A percentile compares a stretch with the other conserved stretches of the same genome.
Conservation (phyloP, 192 early-diverging fungal genomes). For the Diversispora eburnea region DNA sequence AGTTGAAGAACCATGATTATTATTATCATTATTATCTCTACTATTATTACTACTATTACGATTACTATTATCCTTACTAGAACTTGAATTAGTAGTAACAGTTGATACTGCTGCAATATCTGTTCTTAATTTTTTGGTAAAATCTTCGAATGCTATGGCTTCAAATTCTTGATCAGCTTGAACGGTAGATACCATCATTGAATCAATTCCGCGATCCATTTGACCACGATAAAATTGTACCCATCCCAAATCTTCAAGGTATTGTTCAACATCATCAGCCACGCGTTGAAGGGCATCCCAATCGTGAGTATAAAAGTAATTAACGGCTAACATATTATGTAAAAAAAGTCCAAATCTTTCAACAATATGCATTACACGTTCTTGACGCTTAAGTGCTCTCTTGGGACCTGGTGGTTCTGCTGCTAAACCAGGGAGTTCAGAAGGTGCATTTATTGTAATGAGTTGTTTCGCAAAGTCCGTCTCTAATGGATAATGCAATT, state of each 20-base stretch:
- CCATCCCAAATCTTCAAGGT: slow-evolving; percentile 28
- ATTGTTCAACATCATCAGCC: slow-evolving; percentile 26
- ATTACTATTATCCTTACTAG: slow-evolving; percentile 9
- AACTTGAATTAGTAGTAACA: slow-evolving; percentile 5
- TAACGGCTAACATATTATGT: slow-evolving; percentile 27
- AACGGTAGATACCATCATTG: slow-evolving; percentile 23
- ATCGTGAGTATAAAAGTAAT: slow-evolving; percentile 28
- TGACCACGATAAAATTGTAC: slow-evolving; percentile 31
- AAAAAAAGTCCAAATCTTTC: slow-evolving; percentile 26
- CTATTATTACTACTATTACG: not conserved
- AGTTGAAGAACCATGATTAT: not conserved
- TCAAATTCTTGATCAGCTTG: slow-evolving; percentile 29
- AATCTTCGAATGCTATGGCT: slow-evolving; percentile 25
- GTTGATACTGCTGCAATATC: slow-evolving; percentile 25
- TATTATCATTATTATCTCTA: not conserved
- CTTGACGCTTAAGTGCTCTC: slow-evolving; percentile 13
- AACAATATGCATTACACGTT: slow-evolving; percentile 23
- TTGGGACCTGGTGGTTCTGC: slow-evolving; percentile 18
- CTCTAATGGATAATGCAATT: slow-evolving; percentile 24
- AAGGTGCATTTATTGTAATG: slow-evolving; percentile 17
- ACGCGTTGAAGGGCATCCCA: slow-evolving; percentile 24
- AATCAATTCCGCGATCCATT: slow-evolving; percentile 28
- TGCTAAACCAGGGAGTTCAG: slow-evolving; percentile 9
- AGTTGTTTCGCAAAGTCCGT: slow-evolving; percentile 18
- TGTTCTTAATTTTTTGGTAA: slow-evolving; percentile 20